A percentile compares a stretch with the other conserved stretches of the same genome.
These are phyloP conservation scores for Gardenia jasminoides DNA, from an alignment of 257 asterid species.

Conservation along the genomic window DNA sequence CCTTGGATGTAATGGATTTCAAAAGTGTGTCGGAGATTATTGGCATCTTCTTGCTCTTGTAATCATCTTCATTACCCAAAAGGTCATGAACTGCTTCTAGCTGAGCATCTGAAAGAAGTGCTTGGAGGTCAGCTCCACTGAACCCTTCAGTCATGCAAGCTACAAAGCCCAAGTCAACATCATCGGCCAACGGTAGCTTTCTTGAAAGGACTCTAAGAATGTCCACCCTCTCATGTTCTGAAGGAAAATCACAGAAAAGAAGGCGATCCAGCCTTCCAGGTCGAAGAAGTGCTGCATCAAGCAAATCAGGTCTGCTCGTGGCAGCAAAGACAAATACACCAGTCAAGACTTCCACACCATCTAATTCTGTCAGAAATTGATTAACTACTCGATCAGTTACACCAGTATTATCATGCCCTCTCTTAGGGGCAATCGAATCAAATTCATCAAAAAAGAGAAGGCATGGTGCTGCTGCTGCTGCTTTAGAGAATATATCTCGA, in stretches of 20 bases:
- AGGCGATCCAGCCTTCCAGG: slow-evolving; percentile 98
- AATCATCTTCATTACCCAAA: slow-evolving; percentile 45
- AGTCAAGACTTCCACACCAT: slow-evolving; percentile 94
- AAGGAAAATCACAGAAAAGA: slow-evolving; percentile 91
- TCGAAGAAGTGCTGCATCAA: slow-evolving; percentile 97
- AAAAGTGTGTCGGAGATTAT: slow-evolving; percentile 57
- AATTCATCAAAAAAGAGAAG: slow-evolving; percentile 92
- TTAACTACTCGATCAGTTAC: slow-evolving; percentile 97
- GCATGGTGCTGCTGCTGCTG: slow-evolving; percentile 97
- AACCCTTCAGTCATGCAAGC: slow-evolving; percentile 79
- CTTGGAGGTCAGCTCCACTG: slow-evolving; percentile 98
- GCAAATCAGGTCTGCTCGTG: slow-evolving; percentile 97
- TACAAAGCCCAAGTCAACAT: slow-evolving; percentile 62
- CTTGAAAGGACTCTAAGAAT: slow-evolving; percentile 82
- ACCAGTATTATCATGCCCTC: slow-evolving; percentile 97
- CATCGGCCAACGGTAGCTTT: slow-evolving; percentile 77
- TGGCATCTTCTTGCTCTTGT: slow-evolving; percentile 51
- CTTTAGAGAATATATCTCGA: slow-evolving; percentile 90
- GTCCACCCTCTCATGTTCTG: slow-evolving; percentile 71
- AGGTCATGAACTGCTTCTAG: slow-evolving; percentile 87
- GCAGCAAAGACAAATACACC: slow-evolving; percentile 99
- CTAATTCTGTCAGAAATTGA: slow-evolving; percentile 94
- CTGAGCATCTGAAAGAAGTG: slow-evolving; percentile 88
- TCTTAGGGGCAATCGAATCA: slow-evolving; percentile 95
- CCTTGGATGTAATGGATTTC: slow-evolving; percentile 63